Percentiles rank a stretch among this genome's conserved stretches.
phyloP scores from a whole-genome alignment of 495 filamentous ascomycete genomes.

The Trichoderma asperelloides region DNA sequence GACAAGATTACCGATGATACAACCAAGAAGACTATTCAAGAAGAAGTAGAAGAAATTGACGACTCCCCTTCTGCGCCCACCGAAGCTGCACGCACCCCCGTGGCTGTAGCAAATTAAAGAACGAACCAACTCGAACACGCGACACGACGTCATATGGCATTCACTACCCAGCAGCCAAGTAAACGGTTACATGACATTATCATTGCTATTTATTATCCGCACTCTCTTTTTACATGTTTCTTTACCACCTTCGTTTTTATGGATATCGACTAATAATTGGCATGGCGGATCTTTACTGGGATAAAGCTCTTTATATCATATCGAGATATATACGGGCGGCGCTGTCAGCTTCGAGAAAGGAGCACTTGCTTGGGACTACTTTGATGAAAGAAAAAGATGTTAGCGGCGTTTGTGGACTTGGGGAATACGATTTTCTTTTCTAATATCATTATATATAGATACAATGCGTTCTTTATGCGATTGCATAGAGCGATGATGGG shows the following conservation, averaged over 20 bases:
- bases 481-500: not conserved
- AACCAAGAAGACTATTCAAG: not conserved
- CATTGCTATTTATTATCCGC: not conserved
- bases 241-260: not conserved
- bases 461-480: not conserved
- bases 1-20: not conserved
- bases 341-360: not conserved
- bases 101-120: not conserved
- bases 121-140: not conserved
- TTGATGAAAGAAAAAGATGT: not conserved
- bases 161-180: not conserved
- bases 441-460: not conserved
- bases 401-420: not conserved
- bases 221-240: not conserved
- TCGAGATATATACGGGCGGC: slow-evolving; percentile 1
- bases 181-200: not conserved
- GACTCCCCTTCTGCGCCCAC: not conserved
- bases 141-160: slow-evolving; percentile 3
- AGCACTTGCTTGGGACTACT: not conserved
- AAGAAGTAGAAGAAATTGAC: not conserved
- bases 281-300: slow-evolving; percentile 4
- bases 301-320: slow-evolving; percentile 4
- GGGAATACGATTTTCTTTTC: not conserved
- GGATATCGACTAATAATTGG: slow-evolving; percentile 2
- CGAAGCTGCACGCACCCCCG: not conserved